A percentile compares a stretch with the other conserved stretches of the same genome.
Conservation (phyloP, 495 filamentous ascomycete species). For the Penicillium lagena region DNA sequence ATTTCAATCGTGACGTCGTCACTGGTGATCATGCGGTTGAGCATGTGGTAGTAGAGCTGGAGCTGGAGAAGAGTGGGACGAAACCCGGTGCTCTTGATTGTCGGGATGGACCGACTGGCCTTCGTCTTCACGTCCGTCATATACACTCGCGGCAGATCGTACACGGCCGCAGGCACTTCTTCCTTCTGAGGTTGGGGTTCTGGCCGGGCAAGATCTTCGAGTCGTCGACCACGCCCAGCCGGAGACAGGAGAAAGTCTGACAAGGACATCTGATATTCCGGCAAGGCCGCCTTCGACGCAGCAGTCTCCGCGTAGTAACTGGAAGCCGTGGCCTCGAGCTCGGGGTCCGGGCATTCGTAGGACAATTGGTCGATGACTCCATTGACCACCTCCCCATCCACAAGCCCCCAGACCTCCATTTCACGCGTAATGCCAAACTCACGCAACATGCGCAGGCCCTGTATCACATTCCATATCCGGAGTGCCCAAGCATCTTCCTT, state of each 20-base stretch:
- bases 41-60: slow-evolving; percentile 84
- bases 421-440: slow-evolving; percentile 80
- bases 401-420: slow-evolving; percentile 83
- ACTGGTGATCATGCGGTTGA: slow-evolving; percentile 65
- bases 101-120: slow-evolving; percentile 52
- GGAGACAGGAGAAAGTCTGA: slow-evolving; percentile 43
- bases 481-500: slow-evolving; percentile 81
- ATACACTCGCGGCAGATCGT: slow-evolving; percentile 49
- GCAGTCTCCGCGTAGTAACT: slow-evolving; percentile 28
- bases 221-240: slow-evolving; percentile 29
- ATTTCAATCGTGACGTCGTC: slow-evolving; percentile 57
- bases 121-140: slow-evolving; percentile 89
- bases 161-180: slow-evolving; percentile 14
- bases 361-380: slow-evolving; percentile 87
- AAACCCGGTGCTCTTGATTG: slow-evolving; percentile 54
- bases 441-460: slow-evolving; percentile 71
- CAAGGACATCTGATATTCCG: slow-evolving; percentile 49
- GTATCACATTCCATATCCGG: slow-evolving; percentile 85
- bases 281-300: slow-evolving; percentile 27
- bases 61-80: slow-evolving; percentile 78
- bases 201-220: slow-evolving; percentile 23
- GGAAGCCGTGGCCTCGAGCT: slow-evolving; percentile 51
- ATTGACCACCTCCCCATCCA: slow-evolving; percentile 79
- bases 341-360: slow-evolving; percentile 65
- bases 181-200: background rate